Evolutionary conservation across 495 filamentous ascomycete genomes (phyloP).

Genomic region (Aspergillus incahuasiensis): DNA sequence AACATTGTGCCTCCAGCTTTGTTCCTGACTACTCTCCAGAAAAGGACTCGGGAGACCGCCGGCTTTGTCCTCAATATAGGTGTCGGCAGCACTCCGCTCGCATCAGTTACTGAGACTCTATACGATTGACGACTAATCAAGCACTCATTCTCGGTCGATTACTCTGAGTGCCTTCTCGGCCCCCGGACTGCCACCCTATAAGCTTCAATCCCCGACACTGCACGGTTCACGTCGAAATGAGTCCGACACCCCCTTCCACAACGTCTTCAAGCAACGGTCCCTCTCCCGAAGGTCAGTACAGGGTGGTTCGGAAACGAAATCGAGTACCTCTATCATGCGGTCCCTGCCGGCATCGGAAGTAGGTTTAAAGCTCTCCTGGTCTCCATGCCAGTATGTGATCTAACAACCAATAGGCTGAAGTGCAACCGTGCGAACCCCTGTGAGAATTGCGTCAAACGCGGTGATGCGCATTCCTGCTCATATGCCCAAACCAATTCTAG

Average conservation of each 20-base stretch:
- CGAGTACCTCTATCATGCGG: constrained; percentile 91
- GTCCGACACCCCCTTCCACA: constrained; percentile 88
- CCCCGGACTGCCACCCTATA: not conserved
- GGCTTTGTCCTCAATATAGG: no score
- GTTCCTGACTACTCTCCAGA: no score
- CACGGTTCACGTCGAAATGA: constrained; percentile 48
- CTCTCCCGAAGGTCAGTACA: constrained; percentile 82
- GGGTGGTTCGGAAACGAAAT: constrained; percentile 91
- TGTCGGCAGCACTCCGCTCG: not conserved
- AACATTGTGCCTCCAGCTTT: not conserved
- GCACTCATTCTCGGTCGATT: not conserved
- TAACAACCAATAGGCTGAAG: constrained; percentile 62
- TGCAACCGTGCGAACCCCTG: constrained; percentile 91
- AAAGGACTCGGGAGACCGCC: no score
- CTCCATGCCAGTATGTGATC: constrained; percentile 18
- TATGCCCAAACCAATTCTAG: constrained; percentile 78
- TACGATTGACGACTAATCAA: not conserved
- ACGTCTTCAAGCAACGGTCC: constrained; percentile 69
- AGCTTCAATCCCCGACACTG: not conserved
- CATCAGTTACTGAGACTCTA: not conserved
- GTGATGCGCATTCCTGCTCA: constrained; percentile 77
- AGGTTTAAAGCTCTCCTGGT: constrained; percentile 36
- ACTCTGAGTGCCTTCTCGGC: not conserved
- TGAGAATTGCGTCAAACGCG: constrained; percentile 91
- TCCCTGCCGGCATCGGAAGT: constrained; percentile 94